Evolutionary conservation across 768 basidiomycete genomes (phyloP).

Genomic region (Tulasnella sp.): DNA sequence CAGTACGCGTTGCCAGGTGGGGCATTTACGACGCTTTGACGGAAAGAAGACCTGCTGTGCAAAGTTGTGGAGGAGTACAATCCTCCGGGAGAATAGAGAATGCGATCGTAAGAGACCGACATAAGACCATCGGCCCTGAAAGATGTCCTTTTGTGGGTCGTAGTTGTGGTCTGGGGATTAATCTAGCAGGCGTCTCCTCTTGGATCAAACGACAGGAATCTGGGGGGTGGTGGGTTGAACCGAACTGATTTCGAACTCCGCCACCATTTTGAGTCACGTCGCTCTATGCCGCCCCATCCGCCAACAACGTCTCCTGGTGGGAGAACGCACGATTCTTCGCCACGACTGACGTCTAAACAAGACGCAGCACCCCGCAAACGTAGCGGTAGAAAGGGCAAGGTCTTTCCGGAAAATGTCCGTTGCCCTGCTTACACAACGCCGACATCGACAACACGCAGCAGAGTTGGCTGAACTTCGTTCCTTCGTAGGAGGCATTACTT

Average conservation of each 20-base stretch:
- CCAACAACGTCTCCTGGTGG: too few relatives aligned
- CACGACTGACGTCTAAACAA: too few relatives aligned
- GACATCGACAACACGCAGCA: too few relatives aligned
- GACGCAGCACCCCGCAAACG: too few relatives aligned
- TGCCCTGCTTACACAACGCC: not conserved
- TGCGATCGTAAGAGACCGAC: not conserved
- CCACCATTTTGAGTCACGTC: conserved; percentile 1
- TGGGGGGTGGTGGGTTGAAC: too few relatives aligned
- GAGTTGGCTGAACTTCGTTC: too few relatives aligned
- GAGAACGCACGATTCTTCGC: too few relatives aligned
- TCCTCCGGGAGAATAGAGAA: conserved; percentile 3
- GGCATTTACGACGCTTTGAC: not conserved
- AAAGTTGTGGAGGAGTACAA: not conserved
- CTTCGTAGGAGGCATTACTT: conserved; percentile 4
- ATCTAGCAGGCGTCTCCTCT: too few relatives aligned
- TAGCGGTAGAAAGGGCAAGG: not conserved
- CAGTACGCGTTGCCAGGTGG: not conserved
- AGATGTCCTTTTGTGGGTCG: not conserved
- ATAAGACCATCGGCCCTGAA: conserved; percentile 7
- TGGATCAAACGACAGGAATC: too few relatives aligned
- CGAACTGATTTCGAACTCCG: not conserved
- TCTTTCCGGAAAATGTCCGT: conserved; percentile 8
- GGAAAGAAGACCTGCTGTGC: not conserved
- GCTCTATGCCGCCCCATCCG: not conserved
- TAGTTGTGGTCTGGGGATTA: not conserved